phyloP scores from a whole-genome alignment of 768 basidiomycete species.

The Tricholoma flavovirens region DNA sequence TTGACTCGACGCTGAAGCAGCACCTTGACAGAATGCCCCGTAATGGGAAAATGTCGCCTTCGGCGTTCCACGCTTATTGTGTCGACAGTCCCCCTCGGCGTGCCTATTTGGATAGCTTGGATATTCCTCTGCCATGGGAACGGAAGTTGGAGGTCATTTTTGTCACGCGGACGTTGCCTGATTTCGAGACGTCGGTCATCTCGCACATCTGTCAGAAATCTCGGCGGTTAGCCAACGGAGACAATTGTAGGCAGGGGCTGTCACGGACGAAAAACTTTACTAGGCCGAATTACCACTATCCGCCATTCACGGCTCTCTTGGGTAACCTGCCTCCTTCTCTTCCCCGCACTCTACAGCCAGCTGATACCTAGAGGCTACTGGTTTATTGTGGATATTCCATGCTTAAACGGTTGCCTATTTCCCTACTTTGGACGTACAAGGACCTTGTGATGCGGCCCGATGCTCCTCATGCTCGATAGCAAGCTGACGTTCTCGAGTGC shows the following conservation, averaged over 20 bases:
- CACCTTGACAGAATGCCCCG: background rate
- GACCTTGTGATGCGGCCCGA: background rate
- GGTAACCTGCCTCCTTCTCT: background rate
- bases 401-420: background rate
- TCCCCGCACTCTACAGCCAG: background rate
- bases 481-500: background rate
- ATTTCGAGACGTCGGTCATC: background rate
- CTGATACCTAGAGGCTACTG: background rate
- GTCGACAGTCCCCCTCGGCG: background rate
- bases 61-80: background rate
- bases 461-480: background rate
- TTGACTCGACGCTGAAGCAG: background rate
- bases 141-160: background rate
- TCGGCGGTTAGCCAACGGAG: background rate
- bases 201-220: background rate
- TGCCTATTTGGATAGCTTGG: background rate
- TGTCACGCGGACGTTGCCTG: background rate
- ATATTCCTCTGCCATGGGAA: background rate
- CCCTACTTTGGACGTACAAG: background rate
- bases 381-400: background rate
- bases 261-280: background rate
- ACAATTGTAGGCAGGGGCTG: background rate
- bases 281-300: background rate
- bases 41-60: background rate
- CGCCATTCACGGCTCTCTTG: background rate